Evolutionary conservation across 2,329 filamentous ascomycete species (phyloP).

Genomic region (Nemania abortiva): DNA sequence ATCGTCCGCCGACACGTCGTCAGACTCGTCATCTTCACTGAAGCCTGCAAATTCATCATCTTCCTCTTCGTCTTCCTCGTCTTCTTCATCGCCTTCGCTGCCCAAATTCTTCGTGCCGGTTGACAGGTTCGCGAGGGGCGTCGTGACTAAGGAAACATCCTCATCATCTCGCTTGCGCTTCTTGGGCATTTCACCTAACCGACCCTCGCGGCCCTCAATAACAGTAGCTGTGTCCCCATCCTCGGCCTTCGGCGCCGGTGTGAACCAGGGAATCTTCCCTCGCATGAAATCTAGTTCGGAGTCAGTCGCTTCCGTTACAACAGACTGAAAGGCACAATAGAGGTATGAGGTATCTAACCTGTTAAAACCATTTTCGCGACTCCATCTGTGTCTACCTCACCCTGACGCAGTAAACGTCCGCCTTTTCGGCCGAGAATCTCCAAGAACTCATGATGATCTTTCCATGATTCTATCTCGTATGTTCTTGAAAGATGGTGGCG

Average conservation of each 20-base stretch:
- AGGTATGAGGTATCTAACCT: constrained; percentile 16
- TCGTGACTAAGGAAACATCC: constrained; percentile 50
- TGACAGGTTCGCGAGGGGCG: constrained; percentile 47
- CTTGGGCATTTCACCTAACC: constrained; percentile 86
- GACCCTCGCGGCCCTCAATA: constrained; percentile 79
- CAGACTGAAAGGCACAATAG: neutral
- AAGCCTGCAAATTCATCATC: constrained; percentile 55
- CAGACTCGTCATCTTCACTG: constrained; percentile 50
- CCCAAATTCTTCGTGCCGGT: constrained; percentile 44
- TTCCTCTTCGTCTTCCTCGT: constrained; percentile 55
- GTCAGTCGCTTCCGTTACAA: constrained; percentile 1
- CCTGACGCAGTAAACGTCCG: constrained; percentile 86
- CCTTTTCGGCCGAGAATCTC: constrained; percentile 88
- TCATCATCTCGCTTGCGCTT: constrained; percentile 77
- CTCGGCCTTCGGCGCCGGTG: constrained; percentile 75
- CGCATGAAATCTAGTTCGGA: constrained; percentile 79
- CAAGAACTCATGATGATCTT: constrained; percentile 82
- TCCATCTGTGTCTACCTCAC: constrained; percentile 94
- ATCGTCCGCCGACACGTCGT: constrained; percentile 51
- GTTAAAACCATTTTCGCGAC: constrained; percentile 98
- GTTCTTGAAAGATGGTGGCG: constrained; percentile 90
- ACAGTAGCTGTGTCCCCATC: constrained; percentile 61
- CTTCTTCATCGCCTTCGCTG: constrained; percentile 48
- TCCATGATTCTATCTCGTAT: constrained; percentile 87
- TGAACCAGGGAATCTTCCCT: constrained; percentile 97